Evolutionary conservation across 2,329 filamentous ascomycete species (phyloP).

Genomic region (Phyllosticta citribraziliensis): DNA sequence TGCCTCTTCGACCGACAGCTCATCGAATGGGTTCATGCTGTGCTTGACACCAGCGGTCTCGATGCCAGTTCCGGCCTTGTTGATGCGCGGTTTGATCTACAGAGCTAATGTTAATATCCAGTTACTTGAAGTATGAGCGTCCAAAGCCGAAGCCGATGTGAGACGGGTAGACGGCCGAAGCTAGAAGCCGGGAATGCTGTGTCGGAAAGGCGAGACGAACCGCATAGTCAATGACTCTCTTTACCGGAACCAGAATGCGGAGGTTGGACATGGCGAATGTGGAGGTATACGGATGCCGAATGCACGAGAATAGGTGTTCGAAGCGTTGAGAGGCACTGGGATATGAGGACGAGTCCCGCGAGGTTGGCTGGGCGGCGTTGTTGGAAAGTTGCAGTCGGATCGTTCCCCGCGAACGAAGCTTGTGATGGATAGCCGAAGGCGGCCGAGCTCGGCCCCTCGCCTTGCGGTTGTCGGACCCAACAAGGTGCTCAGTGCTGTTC

Average conservation of each 20-base stretch:
- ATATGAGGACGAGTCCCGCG: background rate
- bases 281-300: background rate
- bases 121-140: background rate
- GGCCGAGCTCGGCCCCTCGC: background rate
- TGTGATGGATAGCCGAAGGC: background rate
- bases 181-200: background rate
- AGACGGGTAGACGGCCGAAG: background rate
- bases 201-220: constrained; percentile 24
- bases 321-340: background rate
- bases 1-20: constrained; percentile 93
- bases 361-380: background rate
- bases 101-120: background rate
- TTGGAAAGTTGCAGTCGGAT: background rate
- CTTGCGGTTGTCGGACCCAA: background rate
- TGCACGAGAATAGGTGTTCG: background rate
- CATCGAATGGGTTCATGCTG: constrained; percentile 98
- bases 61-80: constrained; percentile 69
- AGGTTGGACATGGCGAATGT: constrained; percentile 30
- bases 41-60: constrained; percentile 92
- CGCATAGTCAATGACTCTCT: constrained; percentile 50
- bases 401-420: background rate
- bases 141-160: background rate
- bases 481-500: background rate
- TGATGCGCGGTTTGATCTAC: constrained; percentile 61
- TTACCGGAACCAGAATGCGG: constrained; percentile 46